Evolutionary conservation across 2,329 filamentous ascomycete species (phyloP), one percentile per base, ranked within the genome.

Genomic region (Beauveria asiatica): DNA sequence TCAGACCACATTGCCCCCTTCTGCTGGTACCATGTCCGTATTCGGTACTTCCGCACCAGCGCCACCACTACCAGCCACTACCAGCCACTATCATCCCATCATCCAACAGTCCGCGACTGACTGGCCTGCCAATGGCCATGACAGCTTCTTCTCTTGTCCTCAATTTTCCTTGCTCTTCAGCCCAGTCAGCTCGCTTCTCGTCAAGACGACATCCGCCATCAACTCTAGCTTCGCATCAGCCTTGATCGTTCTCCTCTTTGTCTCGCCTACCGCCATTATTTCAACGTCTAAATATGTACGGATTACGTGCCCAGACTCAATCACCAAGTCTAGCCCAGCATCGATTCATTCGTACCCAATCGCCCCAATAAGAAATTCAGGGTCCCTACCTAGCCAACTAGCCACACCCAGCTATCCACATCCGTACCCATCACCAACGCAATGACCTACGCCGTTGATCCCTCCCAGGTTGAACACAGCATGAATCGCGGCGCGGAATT

Each of bases 21-120:
- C 41, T 33, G 5, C 42, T 41, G 44, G 57, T 55, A 60, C 41
- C 44, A 30, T 41, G 42, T 13, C 57, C 50, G 57, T 60, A 60
- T 54, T 25, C 51, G 50, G 50, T 60, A 60, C 57, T 30, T 53
- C 21, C 30, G 30, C 13, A 23, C 25, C 39, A 44, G 39, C 52
- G 39, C 41, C 39, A 27, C 42, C 41, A 30, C 39, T 27, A 33
- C 52, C 41, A 55, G 39, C 42, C 52, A 55, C 52, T 27, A 13
- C 25, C 23, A 50, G n/a, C 48, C 50, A 39, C 50, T n/a, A 30
- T 6, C 33, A 37, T 37, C 33, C 13, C 5, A 37, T 16, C 11
- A 37, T 37, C 33, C 33, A 37, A 11, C 10, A 33, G 30, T 33
- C 33, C 33, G 13, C 33, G 33, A 37, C 11, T 37, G 30, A 37